Conservation (phyloP, 2,329 filamentous ascomycete genomes). For the Colletotrichum gloeosporioides region DNA sequence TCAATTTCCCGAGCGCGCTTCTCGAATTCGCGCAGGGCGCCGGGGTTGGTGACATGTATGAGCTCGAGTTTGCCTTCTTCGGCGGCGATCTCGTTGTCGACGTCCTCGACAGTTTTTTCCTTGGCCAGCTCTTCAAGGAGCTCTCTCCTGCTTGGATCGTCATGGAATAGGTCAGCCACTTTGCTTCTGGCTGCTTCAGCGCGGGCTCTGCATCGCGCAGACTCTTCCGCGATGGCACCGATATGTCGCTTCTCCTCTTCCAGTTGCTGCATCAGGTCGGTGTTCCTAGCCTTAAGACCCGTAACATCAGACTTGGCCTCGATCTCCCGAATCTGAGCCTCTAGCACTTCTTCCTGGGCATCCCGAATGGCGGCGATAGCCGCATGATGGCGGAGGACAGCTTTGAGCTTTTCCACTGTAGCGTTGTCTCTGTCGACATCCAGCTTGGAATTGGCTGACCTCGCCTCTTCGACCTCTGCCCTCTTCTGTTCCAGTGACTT, state of each 20-base stretch:
- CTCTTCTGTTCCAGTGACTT: constrained; percentile 43
- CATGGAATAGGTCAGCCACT: constrained; percentile 44
- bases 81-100: constrained; percentile 76
- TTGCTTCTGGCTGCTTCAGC: constrained; percentile 40
- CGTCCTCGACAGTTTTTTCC: constrained; percentile 62
- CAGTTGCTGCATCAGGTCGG: constrained; percentile 59
- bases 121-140: constrained; percentile 49
- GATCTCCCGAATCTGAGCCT: constrained; percentile 72
- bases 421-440: constrained; percentile 60
- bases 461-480: constrained; percentile 41
- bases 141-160: constrained; percentile 42
- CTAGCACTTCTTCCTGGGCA: constrained; percentile 68
- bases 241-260: constrained; percentile 49
- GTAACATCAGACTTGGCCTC: constrained; percentile 85
- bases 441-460: constrained; percentile 53
- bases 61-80: constrained; percentile 79
- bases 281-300: constrained; percentile 70
- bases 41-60: constrained; percentile 78
- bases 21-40: constrained; percentile 79
- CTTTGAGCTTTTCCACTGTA: constrained; percentile 60
- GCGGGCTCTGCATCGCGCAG: constrained; percentile 38
- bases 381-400: constrained; percentile 58
- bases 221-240: constrained; percentile 40
- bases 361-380: constrained; percentile 67
- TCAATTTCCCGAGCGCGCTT: constrained; percentile 74